A percentile compares a stretch with the other conserved stretches of the same genome.
Evolutionary conservation across 805 yeast genomes (phyloP).

Genomic region (Priceomyces castillae): DNA sequence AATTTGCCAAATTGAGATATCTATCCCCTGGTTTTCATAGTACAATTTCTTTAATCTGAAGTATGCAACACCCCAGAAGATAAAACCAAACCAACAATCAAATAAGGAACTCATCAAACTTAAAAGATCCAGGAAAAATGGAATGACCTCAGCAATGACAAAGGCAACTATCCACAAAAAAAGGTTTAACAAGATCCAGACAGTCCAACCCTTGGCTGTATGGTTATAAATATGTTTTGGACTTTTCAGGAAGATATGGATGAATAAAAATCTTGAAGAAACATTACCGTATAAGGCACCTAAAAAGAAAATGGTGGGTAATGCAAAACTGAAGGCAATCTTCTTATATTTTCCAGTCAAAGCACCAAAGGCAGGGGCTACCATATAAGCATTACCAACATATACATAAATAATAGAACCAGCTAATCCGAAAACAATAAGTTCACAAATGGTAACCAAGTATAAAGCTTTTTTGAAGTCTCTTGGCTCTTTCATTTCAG

Average conservation of each 20-base stretch:
- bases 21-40: slow-evolving; percentile 15
- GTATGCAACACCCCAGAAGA: slow-evolving; percentile 61
- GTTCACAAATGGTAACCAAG: slow-evolving; percentile 50
- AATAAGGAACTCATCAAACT: slow-evolving; percentile 59
- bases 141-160: slow-evolving; percentile 61
- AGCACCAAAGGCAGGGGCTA: slow-evolving; percentile 61
- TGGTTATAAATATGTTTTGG: slow-evolving; percentile 47
- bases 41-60: slow-evolving; percentile 39
- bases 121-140: slow-evolving; percentile 58
- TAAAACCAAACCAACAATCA: slow-evolving; percentile 66
- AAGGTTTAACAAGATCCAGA: slow-evolving; percentile 47
- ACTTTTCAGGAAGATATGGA: slow-evolving; percentile 39
- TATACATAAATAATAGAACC: slow-evolving; percentile 60
- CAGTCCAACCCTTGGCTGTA: slow-evolving; percentile 51
- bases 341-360: slow-evolving; percentile 46
- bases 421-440: slow-evolving; percentile 49
- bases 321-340: slow-evolving; percentile 57
- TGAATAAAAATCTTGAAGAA: slow-evolving; percentile 51
- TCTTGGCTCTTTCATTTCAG: slow-evolving; percentile 55
- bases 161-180: slow-evolving; percentile 52
- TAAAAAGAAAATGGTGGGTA: slow-evolving; percentile 56
- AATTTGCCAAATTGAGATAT: slow-evolving; percentile 23
- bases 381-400: slow-evolving; percentile 52
- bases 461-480: slow-evolving; percentile 58
- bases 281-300: slow-evolving; percentile 57